Evolutionary conservation across 73 alveolate species (phyloP).

Genomic region (Paramecium tetraurelia): DNA sequence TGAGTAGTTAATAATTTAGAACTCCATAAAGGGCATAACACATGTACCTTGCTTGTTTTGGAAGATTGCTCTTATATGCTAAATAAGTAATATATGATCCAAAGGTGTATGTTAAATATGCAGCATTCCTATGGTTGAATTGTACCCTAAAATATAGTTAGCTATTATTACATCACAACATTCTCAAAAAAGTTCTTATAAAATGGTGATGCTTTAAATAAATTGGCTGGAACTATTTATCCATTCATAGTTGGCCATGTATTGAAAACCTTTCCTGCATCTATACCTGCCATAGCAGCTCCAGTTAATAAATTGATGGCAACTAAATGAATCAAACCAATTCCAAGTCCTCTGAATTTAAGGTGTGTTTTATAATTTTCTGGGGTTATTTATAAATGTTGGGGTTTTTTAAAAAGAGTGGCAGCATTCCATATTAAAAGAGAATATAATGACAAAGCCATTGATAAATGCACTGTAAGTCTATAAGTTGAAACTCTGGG

Average conservation of each 20-base stretch:
- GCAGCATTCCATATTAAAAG: conserved; percentile 73
- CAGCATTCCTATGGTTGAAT: conserved; percentile 85
- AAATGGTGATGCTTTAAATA: conserved; percentile 68
- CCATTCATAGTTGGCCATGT: conserved; percentile 84
- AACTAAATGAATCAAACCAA: conserved; percentile 65
- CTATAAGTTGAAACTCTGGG: conserved; percentile 87
- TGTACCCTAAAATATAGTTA: conserved; percentile 43
- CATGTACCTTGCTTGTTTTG: conserved; percentile 28
- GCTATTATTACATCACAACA: conserved; percentile 48
- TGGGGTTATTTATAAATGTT: conserved; percentile 70
- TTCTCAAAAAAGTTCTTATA: conserved; percentile 82
- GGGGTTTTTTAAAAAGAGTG: conserved; percentile 76
- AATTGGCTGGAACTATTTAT: conserved; percentile 63
- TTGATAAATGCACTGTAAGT: conserved; percentile 75
- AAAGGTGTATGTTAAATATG: conserved; percentile 62
- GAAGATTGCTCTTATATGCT: neutral
- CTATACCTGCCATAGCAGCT: conserved; percentile 84
- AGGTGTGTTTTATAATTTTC: conserved; percentile 59
- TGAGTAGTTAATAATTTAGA: conserved; percentile 17
- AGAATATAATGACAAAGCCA: conserved; percentile 74
- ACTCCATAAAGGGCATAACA: neutral
- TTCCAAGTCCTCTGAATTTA: conserved; percentile 66
- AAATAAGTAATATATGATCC: conserved; percentile 34
- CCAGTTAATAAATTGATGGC: conserved; percentile 72
- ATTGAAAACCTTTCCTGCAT: conserved; percentile 83